Percentiles rank a stretch among this genome's conserved stretches.
These are phyloP conservation scores for Phytophthora rubi DNA, from an alignment of 352 stramenopile genomes.

Conservation along the genomic window DNA sequence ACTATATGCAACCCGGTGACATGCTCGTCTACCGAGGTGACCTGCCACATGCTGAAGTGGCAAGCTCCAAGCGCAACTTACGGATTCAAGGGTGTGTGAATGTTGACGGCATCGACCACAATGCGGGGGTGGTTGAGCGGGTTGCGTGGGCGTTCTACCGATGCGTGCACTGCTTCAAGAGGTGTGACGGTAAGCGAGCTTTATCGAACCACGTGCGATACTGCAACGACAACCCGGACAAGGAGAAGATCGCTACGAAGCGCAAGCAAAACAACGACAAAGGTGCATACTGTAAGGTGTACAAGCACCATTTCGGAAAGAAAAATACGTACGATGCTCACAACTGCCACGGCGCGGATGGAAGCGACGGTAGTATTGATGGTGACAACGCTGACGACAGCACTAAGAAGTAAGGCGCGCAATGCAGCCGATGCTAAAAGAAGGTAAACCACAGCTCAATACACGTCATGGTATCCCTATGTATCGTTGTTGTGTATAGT, in stretches of 20 bases:
- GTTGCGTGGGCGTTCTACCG: background rate
- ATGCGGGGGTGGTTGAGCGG: background rate
- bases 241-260: background rate
- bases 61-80: background rate
- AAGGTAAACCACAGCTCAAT: background rate
- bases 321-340: slow-evolving; percentile 6
- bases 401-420: no score
- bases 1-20: background rate
- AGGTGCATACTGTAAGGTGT: slow-evolving; percentile 2
- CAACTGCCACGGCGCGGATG: background rate
- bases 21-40: background rate
- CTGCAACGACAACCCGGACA: background rate
- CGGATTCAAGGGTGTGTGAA: background rate
- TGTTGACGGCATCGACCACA: background rate
- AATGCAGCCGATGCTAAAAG: no score
- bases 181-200: background rate
- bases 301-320: background rate
- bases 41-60: background rate
- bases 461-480: background rate
- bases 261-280: slow-evolving; percentile 13
- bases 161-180: slow-evolving; percentile 3
- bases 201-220: background rate
- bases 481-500: background rate
- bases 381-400: no score
- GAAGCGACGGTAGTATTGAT: background rate